Base-by-base conservation (phyloP, 352 stramenopile species). In the Blastocystis sp. region DNA sequence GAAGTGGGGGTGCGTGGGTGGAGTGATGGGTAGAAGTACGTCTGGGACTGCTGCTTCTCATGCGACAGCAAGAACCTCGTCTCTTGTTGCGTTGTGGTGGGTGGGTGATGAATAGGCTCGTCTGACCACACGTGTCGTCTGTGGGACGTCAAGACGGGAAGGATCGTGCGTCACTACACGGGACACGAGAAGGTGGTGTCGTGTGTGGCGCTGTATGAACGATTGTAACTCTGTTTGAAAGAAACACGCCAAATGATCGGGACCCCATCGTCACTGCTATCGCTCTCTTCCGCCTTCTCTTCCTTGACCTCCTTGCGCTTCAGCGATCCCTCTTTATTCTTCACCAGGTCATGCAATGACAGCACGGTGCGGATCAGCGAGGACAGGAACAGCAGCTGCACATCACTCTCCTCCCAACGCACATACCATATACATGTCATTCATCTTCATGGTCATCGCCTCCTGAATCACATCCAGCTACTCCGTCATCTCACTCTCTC, bases 41-140 rank as follows among this genome's bases (percentile, higher is more conserved):
- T 89, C 4, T 89, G 79, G 79, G 79, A 89, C 33, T 76, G 35
- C 55, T 79, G 39, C 19, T 89, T 89, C 45, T 89, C 79, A 16
- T 89, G 39, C 35, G 79, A 89, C 41, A 89, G 61, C 12, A 80
- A 79, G 12, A 89, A 80, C 39, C 79, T 89, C n/a, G 79, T 89
- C 24, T 77, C 35, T 41, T 89, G 67, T 89, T 26, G 31, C 3
- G 3, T 19, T 79, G 26, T 1, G 16, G 6, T 16, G n/a, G 37
- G 3, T 0, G 3, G 33, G n/a, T 67, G 9, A 80, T 10, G 24
- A 4, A 0, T 89, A 89, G 79, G 63, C 41, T 89, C 79, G 1
- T 89, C 79, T 1, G 79, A 89, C 19, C 62, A 89, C 37, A 89
- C 79, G 0, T 77, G 63, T 66, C 79, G 79, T 1, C 61, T 89